These are phyloP conservation scores for Rhizopogon rudus DNA, from an alignment of 768 basidiomycete genomes.

Conservation along the genomic window DNA sequence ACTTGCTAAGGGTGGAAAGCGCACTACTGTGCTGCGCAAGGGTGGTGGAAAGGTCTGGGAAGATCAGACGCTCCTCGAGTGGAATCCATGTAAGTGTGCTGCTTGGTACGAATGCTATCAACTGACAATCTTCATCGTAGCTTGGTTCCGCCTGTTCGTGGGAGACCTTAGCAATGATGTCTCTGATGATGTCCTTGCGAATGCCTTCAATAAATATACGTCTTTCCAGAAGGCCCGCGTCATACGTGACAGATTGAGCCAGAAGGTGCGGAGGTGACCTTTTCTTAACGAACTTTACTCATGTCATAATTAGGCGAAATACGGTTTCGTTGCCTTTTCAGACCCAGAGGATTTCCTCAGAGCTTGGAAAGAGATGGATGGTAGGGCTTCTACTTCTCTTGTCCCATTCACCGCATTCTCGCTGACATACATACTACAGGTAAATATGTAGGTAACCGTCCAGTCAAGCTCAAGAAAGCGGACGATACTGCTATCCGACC, in stretches of 20 bases:
- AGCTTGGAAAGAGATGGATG: conserved; percentile 99
- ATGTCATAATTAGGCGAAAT: conserved; percentile 67
- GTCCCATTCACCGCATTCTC: neutral
- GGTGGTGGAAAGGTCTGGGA: conserved; percentile 98
- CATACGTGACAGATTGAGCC: conserved; percentile 88
- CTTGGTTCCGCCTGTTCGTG: conserved; percentile 97
- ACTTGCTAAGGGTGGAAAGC: conserved; percentile 84
- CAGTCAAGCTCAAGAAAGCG: conserved; percentile 95
- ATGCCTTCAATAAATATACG: conserved; percentile 89
- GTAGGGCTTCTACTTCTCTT: conserved; percentile 37
- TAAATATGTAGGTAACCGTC: conserved; percentile 97
- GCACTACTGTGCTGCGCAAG: conserved; percentile 91
- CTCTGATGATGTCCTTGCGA: conserved; percentile 88
- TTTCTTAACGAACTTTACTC: neutral
- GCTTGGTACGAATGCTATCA: neutral
- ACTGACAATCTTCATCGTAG: conserved; percentile 33
- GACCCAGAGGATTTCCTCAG: conserved; percentile 98
- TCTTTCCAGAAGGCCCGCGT: conserved; percentile 96
- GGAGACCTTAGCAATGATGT: conserved; percentile 98
- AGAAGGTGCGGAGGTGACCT: conserved; percentile 60
- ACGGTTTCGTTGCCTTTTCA: conserved; percentile 95
- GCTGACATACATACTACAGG: conserved; percentile 33
- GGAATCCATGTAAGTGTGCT: conserved; percentile 82
- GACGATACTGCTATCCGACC: conserved; percentile 81
- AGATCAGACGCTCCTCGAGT: conserved; percentile 93